phyloP scores from a whole-genome alignment of 2,329 filamentous ascomycete species.

The Stylonectria norvegica region DNA sequence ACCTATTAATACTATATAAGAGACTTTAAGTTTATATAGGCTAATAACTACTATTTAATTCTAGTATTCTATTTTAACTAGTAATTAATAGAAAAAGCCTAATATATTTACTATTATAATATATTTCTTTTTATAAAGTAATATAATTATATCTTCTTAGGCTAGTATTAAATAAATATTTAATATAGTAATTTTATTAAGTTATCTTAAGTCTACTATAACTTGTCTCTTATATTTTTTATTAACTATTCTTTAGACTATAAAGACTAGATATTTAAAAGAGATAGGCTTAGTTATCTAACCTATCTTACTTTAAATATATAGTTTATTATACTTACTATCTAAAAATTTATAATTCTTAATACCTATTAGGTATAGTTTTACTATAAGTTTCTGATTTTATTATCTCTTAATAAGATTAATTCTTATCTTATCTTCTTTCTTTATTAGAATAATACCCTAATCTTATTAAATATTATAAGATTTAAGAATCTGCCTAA shows the following conservation, averaged over 20 bases:
- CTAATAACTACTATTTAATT: not conserved
- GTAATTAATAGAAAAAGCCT: not conserved
- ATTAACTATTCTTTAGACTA: not conserved
- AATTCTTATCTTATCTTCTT: not conserved
- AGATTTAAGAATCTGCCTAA: not conserved
- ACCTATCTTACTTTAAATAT: not conserved
- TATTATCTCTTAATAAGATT: not conserved
- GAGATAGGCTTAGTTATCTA: not conserved
- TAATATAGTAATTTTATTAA: not conserved
- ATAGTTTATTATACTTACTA: not conserved
- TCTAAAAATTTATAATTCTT: not conserved
- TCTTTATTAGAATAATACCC: not conserved
- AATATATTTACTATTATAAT: not conserved
- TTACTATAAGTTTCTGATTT: not conserved
- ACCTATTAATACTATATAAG: not conserved
- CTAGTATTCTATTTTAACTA: not conserved
- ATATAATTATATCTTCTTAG: not conserved
- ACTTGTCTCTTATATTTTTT: not conserved
- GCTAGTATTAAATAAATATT: not conserved
- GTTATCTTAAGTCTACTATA: not conserved
- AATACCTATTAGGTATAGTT: not conserved
- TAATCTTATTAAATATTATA: not conserved
- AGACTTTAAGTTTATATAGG: not conserved
- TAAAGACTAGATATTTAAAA: not conserved
- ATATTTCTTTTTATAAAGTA: not conserved